A percentile compares a stretch with the other conserved stretches of the same genome.
Conservation (phyloP, 805 yeast genomes). For the Schizosaccharomyces osmophilus region DNA sequence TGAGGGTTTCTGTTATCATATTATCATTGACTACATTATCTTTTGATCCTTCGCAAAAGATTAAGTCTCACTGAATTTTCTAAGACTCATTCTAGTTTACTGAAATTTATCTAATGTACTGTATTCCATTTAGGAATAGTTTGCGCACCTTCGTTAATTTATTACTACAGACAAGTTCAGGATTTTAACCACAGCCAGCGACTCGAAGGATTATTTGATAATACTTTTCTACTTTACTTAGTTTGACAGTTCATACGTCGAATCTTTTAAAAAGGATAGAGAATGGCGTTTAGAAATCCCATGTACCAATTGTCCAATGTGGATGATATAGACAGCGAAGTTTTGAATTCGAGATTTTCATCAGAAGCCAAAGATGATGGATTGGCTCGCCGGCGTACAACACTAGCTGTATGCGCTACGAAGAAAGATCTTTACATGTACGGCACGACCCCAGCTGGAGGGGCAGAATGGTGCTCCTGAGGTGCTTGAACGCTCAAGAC, state of each 20-base stretch:
- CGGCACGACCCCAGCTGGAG: not conserved
- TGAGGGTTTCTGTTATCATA: too few species aligned
- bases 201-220: too few species aligned
- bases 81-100: too few species aligned
- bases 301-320: constrained; percentile 1
- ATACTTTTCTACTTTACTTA: not conserved
- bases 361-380: not conserved
- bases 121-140: too few species aligned
- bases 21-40: too few species aligned
- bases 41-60: too few species aligned
- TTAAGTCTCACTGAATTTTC: too few species aligned
- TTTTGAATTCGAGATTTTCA: not conserved
- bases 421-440: not conserved
- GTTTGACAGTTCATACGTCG: not conserved
- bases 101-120: too few species aligned
- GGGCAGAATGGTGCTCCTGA: constrained; percentile 1
- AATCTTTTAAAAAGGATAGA: not conserved
- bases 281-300: not conserved
- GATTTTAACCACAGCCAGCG: too few species aligned
- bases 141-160: too few species aligned
- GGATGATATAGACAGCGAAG: not conserved
- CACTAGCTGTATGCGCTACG: not conserved
- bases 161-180: too few species aligned
- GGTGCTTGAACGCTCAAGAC: not conserved
- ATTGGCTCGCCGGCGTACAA: not conserved